Percentiles rank a stretch among this genome's conserved stretches.
These are phyloP conservation scores for Byssochlamys sp. DNA, from an alignment of 2,329 filamentous ascomycete genomes.

Conservation along the genomic window DNA sequence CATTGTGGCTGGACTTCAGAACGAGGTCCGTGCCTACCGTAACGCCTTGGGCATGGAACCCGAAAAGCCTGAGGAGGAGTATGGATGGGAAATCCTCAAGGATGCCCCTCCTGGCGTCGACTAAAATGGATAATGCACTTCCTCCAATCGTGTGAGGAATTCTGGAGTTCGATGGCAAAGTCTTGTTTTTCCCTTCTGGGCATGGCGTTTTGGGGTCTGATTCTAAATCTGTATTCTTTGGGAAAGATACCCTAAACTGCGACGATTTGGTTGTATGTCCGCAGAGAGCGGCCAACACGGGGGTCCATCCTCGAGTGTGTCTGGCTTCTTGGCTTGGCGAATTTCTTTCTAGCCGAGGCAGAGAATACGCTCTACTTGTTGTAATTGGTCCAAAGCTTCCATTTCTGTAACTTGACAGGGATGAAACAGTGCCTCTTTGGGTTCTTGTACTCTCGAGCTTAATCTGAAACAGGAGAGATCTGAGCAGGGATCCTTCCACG, in stretches of 20 bases:
- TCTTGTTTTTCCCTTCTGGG: not conserved
- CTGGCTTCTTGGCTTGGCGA: not conserved
- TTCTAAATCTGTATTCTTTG: conserved; percentile 9
- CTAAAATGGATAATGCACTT: conserved; percentile 9
- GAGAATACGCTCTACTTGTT: not conserved
- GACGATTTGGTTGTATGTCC: not conserved
- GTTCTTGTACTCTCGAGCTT: not conserved
- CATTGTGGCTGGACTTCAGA: conserved; percentile 38
- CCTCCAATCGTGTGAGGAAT: not conserved
- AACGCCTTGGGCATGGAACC: conserved; percentile 40
- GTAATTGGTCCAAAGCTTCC: not conserved
- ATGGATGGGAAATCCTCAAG: conserved; percentile 40
- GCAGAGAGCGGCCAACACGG: not conserved
- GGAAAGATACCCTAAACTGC: conserved; percentile 17
- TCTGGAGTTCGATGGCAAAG: conserved; percentile 13
- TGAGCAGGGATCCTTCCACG: not conserved
- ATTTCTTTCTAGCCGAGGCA: not conserved
- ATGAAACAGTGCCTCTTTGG: not conserved
- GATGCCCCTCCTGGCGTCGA: conserved; percentile 28
- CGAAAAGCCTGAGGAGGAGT: conserved; percentile 41
- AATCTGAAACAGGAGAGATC: not conserved
- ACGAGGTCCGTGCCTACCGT: conserved; percentile 40
- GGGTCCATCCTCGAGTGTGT: not conserved
- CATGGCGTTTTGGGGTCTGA: conserved; percentile 15
- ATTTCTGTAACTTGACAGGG: not conserved